These are phyloP conservation scores for Candida orba DNA, from an alignment of 805 yeast species.

Conservation along the genomic window DNA sequence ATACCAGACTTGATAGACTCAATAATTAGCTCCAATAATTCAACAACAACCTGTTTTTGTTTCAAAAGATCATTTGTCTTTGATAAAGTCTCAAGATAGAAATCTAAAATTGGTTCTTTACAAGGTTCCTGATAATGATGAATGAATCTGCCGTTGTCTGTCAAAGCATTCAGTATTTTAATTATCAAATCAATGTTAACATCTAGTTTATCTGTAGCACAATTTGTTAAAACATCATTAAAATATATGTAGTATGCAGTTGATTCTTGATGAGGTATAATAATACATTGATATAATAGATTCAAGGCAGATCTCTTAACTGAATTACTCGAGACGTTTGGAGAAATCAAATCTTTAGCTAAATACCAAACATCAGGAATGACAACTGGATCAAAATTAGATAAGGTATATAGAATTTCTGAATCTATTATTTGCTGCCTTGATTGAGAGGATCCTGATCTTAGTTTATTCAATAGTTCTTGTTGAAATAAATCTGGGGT, in stretches of 20 bases:
- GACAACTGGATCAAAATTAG: constrained; percentile 45
- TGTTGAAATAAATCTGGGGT: constrained; percentile 39
- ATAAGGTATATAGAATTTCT: constrained; percentile 40
- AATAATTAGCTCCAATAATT: constrained; percentile 31
- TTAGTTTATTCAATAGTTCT: constrained; percentile 31
- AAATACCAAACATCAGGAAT: constrained; percentile 74
- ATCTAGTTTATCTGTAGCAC: constrained; percentile 31
- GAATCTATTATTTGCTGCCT: constrained; percentile 45
- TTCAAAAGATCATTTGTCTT: constrained; percentile 21
- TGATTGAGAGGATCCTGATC: constrained; percentile 28
- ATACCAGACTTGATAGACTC: constrained; percentile 40
- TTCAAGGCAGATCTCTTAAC: constrained; percentile 35
- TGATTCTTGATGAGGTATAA: constrained; percentile 38
- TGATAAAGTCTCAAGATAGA: constrained; percentile 29
- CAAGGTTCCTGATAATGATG: constrained; percentile 44
- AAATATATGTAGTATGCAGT: constrained; percentile 49
- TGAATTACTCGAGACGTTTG: constrained; percentile 30
- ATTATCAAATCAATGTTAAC: constrained; percentile 47
- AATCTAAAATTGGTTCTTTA: constrained; percentile 30
- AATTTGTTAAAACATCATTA: constrained; percentile 43
- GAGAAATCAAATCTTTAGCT: constrained; percentile 45
- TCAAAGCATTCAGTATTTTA: constrained; percentile 37
- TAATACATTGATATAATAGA: constrained; percentile 50
- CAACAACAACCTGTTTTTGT: constrained; percentile 11
- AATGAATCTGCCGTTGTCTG: constrained; percentile 47